Conservation (phyloP, 2,329 filamentous ascomycete genomes). For the Colletotrichum kahawae region DNA sequence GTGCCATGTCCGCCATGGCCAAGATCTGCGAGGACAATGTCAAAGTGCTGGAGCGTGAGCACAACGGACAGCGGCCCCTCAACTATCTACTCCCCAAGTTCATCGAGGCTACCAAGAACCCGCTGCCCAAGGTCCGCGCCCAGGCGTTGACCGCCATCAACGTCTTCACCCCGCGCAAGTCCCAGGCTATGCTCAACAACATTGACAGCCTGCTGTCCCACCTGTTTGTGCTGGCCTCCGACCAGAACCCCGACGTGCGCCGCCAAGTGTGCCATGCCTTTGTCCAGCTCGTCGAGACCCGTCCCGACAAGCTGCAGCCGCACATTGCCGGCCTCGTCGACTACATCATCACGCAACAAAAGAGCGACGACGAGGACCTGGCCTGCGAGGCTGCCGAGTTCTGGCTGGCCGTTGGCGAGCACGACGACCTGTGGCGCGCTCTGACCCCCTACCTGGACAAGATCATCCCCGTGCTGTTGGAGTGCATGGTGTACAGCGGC, state of each 20-base stretch:
- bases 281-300: constrained; percentile 87
- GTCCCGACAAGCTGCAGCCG: constrained; percentile 87
- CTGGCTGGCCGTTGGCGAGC: constrained; percentile 92
- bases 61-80: constrained; percentile 86
- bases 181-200: constrained; percentile 79
- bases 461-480: constrained; percentile 88
- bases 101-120: constrained; percentile 82
- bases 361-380: constrained; percentile 84
- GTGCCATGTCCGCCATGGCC: constrained; percentile 87
- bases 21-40: constrained; percentile 98
- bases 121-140: constrained; percentile 77
- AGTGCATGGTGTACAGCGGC: constrained; percentile 95
- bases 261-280: constrained; percentile 94
- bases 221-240: constrained; percentile 81
- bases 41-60: constrained; percentile 83
- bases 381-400: constrained; percentile 96
- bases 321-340: constrained; percentile 88
- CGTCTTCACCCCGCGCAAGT: constrained; percentile 85
- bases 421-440: constrained; percentile 76
- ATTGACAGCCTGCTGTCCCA: constrained; percentile 83
- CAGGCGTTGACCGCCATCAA: constrained; percentile 87
- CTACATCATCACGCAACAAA: constrained; percentile 91
- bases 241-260: constrained; percentile 81
- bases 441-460: constrained; percentile 80
- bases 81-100: constrained; percentile 90